phyloP scores from a whole-genome alignment of 2,329 filamentous ascomycete species.

The Pseudocercospora fijiensis region DNA sequence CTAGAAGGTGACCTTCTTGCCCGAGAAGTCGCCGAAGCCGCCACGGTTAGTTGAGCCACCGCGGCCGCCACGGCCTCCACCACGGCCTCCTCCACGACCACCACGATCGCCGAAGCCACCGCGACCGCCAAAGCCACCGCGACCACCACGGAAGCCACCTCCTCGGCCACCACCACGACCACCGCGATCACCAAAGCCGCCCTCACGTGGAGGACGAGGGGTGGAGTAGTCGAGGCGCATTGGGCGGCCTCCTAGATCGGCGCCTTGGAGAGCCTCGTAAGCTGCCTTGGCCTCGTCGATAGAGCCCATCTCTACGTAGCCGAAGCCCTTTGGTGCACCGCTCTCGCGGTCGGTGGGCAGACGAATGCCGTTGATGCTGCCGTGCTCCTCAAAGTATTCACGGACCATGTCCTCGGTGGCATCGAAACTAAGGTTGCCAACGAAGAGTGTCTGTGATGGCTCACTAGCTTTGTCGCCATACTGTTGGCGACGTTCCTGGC shows the following conservation, averaged over 20 bases:
- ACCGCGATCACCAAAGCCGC: slow-evolving; percentile 46
- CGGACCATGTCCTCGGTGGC: slow-evolving; percentile 73
- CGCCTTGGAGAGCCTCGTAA: slow-evolving; percentile 68
- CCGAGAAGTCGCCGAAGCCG: slow-evolving; percentile 68
- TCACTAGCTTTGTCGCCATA: slow-evolving; percentile 78
- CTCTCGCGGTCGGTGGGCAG: slow-evolving; percentile 85
- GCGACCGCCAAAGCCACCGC: slow-evolving; percentile 42
- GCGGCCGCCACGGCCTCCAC: slow-evolving; percentile 54
- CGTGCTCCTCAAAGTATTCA: slow-evolving; percentile 70
- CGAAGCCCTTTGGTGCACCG: slow-evolving; percentile 86
- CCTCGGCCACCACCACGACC: slow-evolving; percentile 47
- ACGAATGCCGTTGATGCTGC: slow-evolving; percentile 73
- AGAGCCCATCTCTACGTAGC: slow-evolving; percentile 80
- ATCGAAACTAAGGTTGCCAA: slow-evolving; percentile 87
- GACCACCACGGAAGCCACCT: slow-evolving; percentile 41
- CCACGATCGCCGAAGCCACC: slow-evolving; percentile 41
- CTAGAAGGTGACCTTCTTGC: slow-evolving; percentile 73
- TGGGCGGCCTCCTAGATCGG: slow-evolving; percentile 68
- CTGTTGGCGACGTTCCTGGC: slow-evolving; percentile 59
- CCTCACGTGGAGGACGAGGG: slow-evolving; percentile 55
- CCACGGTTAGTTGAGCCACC: slow-evolving; percentile 55
- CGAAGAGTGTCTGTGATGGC: slow-evolving; percentile 82
- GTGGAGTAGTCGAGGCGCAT: slow-evolving; percentile 81
- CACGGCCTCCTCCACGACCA: slow-evolving; percentile 47
- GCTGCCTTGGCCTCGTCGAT: slow-evolving; percentile 79